Percentiles rank a stretch among this genome's conserved stretches.
These are phyloP conservation scores for Boletus vermiculosoides DNA, from an alignment of 768 basidiomycete genomes.

Conservation along the genomic window DNA sequence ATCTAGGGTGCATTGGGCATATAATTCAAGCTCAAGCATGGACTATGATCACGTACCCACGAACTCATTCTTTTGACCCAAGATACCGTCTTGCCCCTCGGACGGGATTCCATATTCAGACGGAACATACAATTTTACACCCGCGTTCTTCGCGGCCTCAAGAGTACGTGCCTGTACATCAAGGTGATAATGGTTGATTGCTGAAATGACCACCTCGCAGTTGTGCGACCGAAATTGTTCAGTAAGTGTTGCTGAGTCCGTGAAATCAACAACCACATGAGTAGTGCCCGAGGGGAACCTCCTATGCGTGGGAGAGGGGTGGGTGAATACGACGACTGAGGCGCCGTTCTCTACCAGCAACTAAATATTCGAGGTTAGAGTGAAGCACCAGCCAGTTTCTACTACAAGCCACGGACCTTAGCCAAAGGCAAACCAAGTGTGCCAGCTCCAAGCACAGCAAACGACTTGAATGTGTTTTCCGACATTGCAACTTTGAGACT, in stretches of 20 bases:
- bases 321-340: constrained; percentile 15
- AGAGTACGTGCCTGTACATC: constrained; percentile 23
- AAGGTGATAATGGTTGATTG: constrained; percentile 21
- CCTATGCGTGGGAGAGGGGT: constrained; percentile 6
- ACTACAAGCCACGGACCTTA: background rate
- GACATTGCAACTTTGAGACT: constrained; percentile 6
- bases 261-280: constrained; percentile 14
- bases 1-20: background rate
- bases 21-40: background rate
- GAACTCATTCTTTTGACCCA: constrained; percentile 20
- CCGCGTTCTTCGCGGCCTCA: constrained; percentile 30
- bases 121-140: constrained; percentile 32
- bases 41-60: constrained; percentile 3
- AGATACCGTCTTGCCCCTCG: constrained; percentile 21
- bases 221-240: constrained; percentile 16
- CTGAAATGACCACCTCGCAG: constrained; percentile 29
- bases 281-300: constrained; percentile 8
- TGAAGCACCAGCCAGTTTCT: background rate
- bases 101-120: constrained; percentile 28
- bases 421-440: constrained; percentile 14
- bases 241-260: constrained; percentile 7
- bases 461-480: constrained; percentile 15
- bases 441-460: constrained; percentile 21
- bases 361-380: constrained; percentile 3
- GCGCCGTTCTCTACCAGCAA: constrained; percentile 12